Evolutionary conservation across 352 stramenopile genomes (phyloP), one percentile per base, ranked within the genome.

Genomic region (Nothophytophthora sp.): DNA sequence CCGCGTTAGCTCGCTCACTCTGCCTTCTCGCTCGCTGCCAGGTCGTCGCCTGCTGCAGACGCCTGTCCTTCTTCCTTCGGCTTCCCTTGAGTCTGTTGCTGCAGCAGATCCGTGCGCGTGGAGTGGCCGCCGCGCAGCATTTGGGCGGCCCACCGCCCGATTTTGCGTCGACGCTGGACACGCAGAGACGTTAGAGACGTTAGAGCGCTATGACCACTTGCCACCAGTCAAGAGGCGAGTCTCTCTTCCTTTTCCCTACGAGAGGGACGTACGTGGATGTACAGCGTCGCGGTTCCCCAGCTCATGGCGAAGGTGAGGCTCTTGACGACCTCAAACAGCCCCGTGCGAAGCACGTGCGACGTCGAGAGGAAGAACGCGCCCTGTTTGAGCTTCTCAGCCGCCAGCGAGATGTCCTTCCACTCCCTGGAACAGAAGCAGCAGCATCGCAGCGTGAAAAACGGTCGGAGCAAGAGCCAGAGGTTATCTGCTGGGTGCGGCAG

Each of bases 351-450:
- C 36, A 95, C 59, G 36, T 93, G 82, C 3, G 81, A 91, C 36
- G 82, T 90, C 24, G 85, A 93, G 35, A 95, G 66, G 46, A 95
- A 92, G 64, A 74, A 95, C 16, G 82, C 70, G 38, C 85, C 85
- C 49, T 95, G 85, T 59, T 92, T 93, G 23, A 95, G 70, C 53
- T 89, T 77, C 47, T 95, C 85, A 2, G 85, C 82, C 4, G 72
- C 65, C 34, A 90, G 50, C 50, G 81, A 93, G 54, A 95, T 92
- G 41, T 87, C 69, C 1, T 63, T 43, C 85, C 85, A 95, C 38
- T 92, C 81, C 23, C 84, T 95, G 25, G 24, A 52, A n/a, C 5
- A 20, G 11, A 4, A 53, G 10, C n/a, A n/a, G n/a, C n/a, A n/a
- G n/a, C n/a, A n/a, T n/a, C n/a, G n/a, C n/a, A n/a, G n/a, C n/a